These are phyloP conservation scores for Pochonia chlamydosporia DNA, from an alignment of 2,329 filamentous ascomycete genomes.

Conservation along the genomic window DNA sequence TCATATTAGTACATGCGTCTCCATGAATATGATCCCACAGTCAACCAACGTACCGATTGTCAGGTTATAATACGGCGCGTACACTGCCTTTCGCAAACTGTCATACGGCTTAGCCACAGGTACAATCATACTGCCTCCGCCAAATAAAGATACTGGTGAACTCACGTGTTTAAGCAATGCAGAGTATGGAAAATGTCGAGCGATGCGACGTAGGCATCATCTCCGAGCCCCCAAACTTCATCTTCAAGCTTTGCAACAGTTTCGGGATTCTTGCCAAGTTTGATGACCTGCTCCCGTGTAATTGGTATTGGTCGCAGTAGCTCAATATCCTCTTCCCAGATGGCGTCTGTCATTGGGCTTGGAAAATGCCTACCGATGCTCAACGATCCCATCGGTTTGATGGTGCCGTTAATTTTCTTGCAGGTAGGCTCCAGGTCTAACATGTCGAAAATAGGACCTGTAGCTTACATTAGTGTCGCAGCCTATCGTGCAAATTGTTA, in stretches of 20 bases:
- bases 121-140: too few relatives aligned
- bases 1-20: too few relatives aligned
- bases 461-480: too few relatives aligned
- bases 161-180: conserved; percentile 1
- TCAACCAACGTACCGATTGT: too few relatives aligned
- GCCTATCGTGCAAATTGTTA: too few relatives aligned
- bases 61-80: not conserved
- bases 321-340: not conserved
- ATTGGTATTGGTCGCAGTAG: not conserved
- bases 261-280: conserved; percentile 3
- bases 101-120: too few relatives aligned
- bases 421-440: too few relatives aligned
- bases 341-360: not conserved
- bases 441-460: too few relatives aligned
- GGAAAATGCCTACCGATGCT: conserved; percentile 1
- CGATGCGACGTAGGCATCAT: conserved; percentile 1
- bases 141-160: too few relatives aligned
- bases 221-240: conserved; percentile 1
- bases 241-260: conserved; percentile 4
- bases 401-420: not conserved
- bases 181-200: not conserved
- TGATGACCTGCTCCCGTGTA: conserved; percentile 1
- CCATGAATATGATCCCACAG: too few relatives aligned
- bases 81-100: not conserved
- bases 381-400: not conserved